A percentile compares a stretch with the other conserved stretches of the same genome.
Evolutionary conservation across 192 early-diverging fungal species (phyloP).

Genomic region (Backusella morwellensis): DNA sequence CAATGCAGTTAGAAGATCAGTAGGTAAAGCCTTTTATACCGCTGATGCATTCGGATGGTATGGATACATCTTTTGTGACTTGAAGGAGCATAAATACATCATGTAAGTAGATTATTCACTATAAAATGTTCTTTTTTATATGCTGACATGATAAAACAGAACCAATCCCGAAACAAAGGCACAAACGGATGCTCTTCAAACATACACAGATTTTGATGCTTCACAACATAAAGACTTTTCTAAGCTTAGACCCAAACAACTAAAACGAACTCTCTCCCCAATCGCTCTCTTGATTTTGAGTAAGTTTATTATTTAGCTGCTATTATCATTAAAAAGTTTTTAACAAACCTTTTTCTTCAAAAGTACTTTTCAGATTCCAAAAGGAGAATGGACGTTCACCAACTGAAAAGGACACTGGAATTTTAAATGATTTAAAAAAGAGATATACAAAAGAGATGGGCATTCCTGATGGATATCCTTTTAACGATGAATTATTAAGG

Average conservation of each 20-base stretch:
- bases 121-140: too few relatives aligned
- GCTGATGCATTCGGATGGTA: constrained; percentile 69
- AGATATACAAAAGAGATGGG: constrained; percentile 12
- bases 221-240: constrained; percentile 43
- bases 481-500: constrained; percentile 10
- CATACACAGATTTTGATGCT: constrained; percentile 36
- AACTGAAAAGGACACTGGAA: constrained; percentile 37
- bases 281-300: constrained; percentile 51
- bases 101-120: constrained; percentile 34
- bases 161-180: constrained; percentile 37
- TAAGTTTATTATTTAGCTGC: constrained; percentile 14
- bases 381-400: constrained; percentile 24
- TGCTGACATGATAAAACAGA: constrained; percentile 14
- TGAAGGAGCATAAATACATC: constrained; percentile 59
- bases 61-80: constrained; percentile 89
- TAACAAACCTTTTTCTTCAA: not conserved
- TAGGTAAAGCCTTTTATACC: constrained; percentile 61
- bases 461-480: constrained; percentile 1
- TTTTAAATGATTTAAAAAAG: constrained; percentile 33
- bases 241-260: constrained; percentile 34
- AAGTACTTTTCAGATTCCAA: constrained; percentile 46
- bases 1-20: constrained; percentile 59
- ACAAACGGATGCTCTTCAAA: constrained; percentile 28
- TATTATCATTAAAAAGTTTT: not conserved
- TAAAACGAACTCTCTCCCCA: constrained; percentile 47